Evolutionary conservation across 805 yeast genomes (phyloP).

Genomic region (Peterozyma xylosa): DNA sequence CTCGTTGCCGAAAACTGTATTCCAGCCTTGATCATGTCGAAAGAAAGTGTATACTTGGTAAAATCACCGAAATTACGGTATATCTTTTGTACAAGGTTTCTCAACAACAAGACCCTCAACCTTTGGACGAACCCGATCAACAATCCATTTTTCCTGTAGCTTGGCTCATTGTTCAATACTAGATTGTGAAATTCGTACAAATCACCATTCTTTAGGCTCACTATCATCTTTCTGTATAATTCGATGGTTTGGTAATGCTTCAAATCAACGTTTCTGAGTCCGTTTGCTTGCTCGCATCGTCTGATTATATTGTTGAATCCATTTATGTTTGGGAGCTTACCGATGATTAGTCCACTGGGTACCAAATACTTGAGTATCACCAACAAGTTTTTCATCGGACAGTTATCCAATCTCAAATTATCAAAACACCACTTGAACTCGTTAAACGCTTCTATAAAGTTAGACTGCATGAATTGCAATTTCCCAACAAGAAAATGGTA

Average conservation of each 20-base stretch:
- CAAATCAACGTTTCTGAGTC: slow-evolving; percentile 10
- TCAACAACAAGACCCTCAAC: slow-evolving; percentile 32
- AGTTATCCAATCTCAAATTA: slow-evolving; percentile 20
- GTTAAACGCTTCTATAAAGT: slow-evolving; percentile 34
- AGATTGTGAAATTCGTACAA: slow-evolving; percentile 24
- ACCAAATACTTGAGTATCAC: slow-evolving; percentile 36
- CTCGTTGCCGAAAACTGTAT: slow-evolving; percentile 15
- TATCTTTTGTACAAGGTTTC: slow-evolving; percentile 29
- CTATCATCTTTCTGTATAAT: slow-evolving; percentile 7
- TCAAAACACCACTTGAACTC: slow-evolving; percentile 45
- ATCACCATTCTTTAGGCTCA: slow-evolving; percentile 31
- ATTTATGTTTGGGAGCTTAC: slow-evolving; percentile 35
- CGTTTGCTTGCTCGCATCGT: not conserved
- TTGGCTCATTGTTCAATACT: slow-evolving; percentile 27
- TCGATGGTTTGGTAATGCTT: slow-evolving; percentile 29
- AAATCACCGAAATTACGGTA: slow-evolving; percentile 9
- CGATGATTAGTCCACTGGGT: slow-evolving; percentile 46
- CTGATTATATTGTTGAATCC: slow-evolving; percentile 11
- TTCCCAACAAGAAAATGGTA: slow-evolving; percentile 48
- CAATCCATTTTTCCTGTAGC: slow-evolving; percentile 28
- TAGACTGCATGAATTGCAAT: slow-evolving; percentile 45
- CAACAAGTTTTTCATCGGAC: slow-evolving; percentile 22
- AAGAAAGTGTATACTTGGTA: slow-evolving; percentile 11
- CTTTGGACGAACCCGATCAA: slow-evolving; percentile 39
- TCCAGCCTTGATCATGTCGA: slow-evolving; percentile 16